Conservation (phyloP, 2,329 filamentous ascomycete species). For the Colletotrichum costaricense region DNA sequence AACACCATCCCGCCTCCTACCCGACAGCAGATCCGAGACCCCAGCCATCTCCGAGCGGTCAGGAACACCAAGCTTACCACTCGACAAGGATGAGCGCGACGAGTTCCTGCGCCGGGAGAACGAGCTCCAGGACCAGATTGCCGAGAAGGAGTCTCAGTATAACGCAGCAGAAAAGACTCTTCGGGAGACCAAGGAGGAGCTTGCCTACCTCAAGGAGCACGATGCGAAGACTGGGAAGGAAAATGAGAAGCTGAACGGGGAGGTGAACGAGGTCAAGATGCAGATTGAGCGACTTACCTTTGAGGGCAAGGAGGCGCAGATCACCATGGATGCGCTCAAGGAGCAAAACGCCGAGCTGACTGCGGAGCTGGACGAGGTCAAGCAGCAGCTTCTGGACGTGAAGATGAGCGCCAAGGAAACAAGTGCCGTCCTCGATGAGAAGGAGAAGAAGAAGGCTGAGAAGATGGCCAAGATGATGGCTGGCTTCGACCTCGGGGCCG, state of each 20-base stretch:
- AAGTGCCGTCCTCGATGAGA: constrained; percentile 89
- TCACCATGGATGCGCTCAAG: constrained; percentile 97
- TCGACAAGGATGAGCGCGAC: constrained; percentile 97
- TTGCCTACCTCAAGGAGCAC: constrained; percentile 86
- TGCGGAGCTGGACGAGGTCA: constrained; percentile 90
- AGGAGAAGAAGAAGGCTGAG: constrained; percentile 98
- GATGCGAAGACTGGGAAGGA: constrained; percentile 86
- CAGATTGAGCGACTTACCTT: constrained; percentile 95
- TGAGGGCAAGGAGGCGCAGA: constrained; percentile 95
- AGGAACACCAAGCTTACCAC: constrained; percentile 84
- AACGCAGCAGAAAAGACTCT: constrained; percentile 83
- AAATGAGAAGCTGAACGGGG: constrained; percentile 86
- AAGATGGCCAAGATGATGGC: constrained; percentile 99
- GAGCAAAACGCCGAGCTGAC: constrained; percentile 96
- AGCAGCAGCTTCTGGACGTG: constrained; percentile 94
- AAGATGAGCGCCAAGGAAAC: constrained; percentile 98
- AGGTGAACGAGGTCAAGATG: constrained; percentile 95
- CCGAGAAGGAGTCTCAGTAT: constrained; percentile 89
- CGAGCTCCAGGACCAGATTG: constrained; percentile 94
- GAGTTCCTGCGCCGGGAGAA: constrained; percentile 96
- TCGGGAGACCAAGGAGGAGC: constrained; percentile 86
- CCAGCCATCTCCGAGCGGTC: constrained; percentile 81
- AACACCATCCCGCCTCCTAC: constrained; percentile 60
- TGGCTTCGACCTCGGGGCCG: constrained; percentile 92
- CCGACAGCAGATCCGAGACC: constrained; percentile 72